Evolutionary conservation across 2,329 filamentous ascomycete species (phyloP), one percentile per base, ranked within the genome.

Genomic region (Corniculantispora saksenae): DNA sequence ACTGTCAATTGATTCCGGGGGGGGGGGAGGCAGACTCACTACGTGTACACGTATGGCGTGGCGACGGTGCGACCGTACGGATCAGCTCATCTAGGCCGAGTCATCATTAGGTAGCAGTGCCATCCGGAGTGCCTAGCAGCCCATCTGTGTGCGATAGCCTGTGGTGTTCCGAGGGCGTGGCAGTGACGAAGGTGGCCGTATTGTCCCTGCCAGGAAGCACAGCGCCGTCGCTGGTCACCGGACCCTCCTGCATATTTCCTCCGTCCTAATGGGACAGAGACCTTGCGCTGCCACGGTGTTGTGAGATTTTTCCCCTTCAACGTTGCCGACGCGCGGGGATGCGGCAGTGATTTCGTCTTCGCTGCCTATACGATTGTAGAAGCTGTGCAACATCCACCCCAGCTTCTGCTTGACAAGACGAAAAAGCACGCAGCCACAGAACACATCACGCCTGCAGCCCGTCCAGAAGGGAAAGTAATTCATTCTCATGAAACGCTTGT

Each of bases 181-280:
- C 51, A 38, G 23, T 38, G 35, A 47, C 43, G 43, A 45, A 29
- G 40, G 51, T 38, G 60, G 51, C 38, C 21, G 17, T 56, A 12
- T 23, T 45, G 48, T 62, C 60, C n/a, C n/a, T 23, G 7, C 47
- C 27, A 47, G 60, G 60, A 56, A 48, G 60, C 51, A 63, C 60
- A 63, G 51, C 40, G 25, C 27, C 51, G 51, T 55, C 45, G 48
- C 60, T 63, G 60, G 60, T 63, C 60, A 63, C 60, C 48, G 51
- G 60, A 63, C 60, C 60, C 60, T 61, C 59, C 12, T 63, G 60
- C 60, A 63, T 63, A 56, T 55, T n/a, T 32, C 25, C 35, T 63
- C 25, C 51, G 43, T 55, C 60, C 60, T 55, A 50, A 48, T 40
- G 40, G 48, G 60, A 63, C 43, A 47, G 60, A 48, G 47, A 63